Evolutionary conservation across 352 stramenopile genomes (phyloP), one percentile per base, ranked within the genome.

Genomic region (Globisporangium echinulatum): DNA sequence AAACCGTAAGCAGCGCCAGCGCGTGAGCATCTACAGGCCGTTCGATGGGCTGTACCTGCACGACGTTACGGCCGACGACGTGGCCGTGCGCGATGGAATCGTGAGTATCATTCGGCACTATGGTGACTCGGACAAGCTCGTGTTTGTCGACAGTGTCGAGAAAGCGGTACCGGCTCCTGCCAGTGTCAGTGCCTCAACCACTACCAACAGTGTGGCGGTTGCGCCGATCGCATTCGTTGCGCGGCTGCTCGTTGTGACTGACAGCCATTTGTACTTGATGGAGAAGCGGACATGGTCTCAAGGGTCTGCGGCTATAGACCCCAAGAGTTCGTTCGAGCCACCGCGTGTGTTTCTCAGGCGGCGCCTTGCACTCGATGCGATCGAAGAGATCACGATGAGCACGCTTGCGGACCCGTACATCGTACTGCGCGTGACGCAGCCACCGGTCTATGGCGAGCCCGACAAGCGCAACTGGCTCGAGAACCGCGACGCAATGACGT

Each of bases 21-120:
- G 84, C 19, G 86, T 93, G 49, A 94, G 84, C 69, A 90, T 96
- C 38, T 92, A 92, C 56, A 82, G 88, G 10, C 87, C 88, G 1
- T 96, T 94, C 58, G 79, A 94, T 52, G 80, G 74, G 47, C 82
- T 96, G 46, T 96, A 96, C 58, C 39, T 95, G 19, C 78, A 71
- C 5, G 2, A 33, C 25, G 25, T 33, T 33, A 33, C 25, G 25
- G 25, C 25, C 25, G 25, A 33, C 25, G 72, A 90, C n/a, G 73
- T 75, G 37, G 66, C 60, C 2, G 58, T 94, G 50, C 76, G 80
- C 36, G 79, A 88, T n/a, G 80, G 67, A 0, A 69, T 91, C 13
- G 67, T 89, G 58, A 70, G 54, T 3, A 87, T 94, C 56, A 75
- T 95, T 13, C 74, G 74, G 5, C 80, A 94, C 59, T 75, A 94